phyloP scores from a whole-genome alignment of 2,329 filamentous ascomycete genomes.

The Shiraia bambusicola region DNA sequence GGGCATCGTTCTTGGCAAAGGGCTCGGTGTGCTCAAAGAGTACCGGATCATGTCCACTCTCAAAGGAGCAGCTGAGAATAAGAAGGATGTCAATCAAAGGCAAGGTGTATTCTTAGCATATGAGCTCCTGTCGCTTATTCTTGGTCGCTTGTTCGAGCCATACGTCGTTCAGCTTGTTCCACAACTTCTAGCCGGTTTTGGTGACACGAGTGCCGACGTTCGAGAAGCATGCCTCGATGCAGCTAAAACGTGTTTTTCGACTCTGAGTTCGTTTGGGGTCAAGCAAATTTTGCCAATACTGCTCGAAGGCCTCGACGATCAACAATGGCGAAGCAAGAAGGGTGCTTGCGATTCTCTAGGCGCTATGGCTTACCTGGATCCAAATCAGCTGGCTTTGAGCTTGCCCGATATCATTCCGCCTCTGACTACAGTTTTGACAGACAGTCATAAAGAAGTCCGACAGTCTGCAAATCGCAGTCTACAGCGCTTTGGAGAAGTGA shows the following conservation, averaged over 20 bases:
- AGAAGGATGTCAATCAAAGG: constrained; percentile 85
- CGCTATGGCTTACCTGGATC: constrained; percentile 97
- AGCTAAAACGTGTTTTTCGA: constrained; percentile 91
- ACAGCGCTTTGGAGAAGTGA: constrained; percentile 97
- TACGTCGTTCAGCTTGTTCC: constrained; percentile 96
- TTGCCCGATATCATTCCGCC: constrained; percentile 96
- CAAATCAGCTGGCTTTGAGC: constrained; percentile 87
- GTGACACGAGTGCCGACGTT: constrained; percentile 84
- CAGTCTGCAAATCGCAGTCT: constrained; percentile 90
- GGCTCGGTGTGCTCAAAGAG: constrained; percentile 77
- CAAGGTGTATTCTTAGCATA: constrained; percentile 88
- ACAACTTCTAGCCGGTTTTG: constrained; percentile 84
- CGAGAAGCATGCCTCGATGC: constrained; percentile 90
- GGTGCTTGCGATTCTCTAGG: constrained; percentile 94
- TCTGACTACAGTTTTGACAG: constrained; percentile 88
- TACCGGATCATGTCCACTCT: constrained; percentile 83
- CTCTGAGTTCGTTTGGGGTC: constrained; percentile 91
- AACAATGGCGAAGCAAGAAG: constrained; percentile 98
- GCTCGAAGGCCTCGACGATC: constrained; percentile 86
- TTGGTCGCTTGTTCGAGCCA: constrained; percentile 89
- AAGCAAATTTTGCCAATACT: constrained; percentile 91
- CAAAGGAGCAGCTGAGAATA: constrained; percentile 84
- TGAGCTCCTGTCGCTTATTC: constrained; percentile 81
- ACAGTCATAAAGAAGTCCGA: constrained; percentile 97
- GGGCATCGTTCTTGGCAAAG: constrained; percentile 85